These are phyloP conservation scores for Ophiocordyceps australis DNA, from an alignment of 2,329 filamentous ascomycete genomes.

Conservation along the genomic window DNA sequence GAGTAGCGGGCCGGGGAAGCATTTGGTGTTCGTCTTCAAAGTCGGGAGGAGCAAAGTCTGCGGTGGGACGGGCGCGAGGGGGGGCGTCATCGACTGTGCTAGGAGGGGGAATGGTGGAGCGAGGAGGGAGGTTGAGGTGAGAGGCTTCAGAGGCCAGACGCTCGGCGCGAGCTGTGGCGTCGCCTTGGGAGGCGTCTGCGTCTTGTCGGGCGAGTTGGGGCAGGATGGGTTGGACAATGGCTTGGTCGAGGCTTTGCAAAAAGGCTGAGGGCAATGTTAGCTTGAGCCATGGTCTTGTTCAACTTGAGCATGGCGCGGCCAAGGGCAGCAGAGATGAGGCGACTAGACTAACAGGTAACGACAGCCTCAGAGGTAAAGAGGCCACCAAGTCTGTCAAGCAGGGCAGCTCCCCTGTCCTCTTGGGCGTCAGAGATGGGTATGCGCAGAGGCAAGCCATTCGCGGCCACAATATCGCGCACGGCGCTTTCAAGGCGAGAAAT, in stretches of 20 bases:
- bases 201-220: slow-evolving; percentile 50
- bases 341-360: slow-evolving; percentile 24
- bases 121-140: slow-evolving; percentile 23
- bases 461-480: slow-evolving; percentile 53
- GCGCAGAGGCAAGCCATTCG: slow-evolving; percentile 33
- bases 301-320: not conserved
- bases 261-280: slow-evolving; percentile 39
- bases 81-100: slow-evolving; percentile 43
- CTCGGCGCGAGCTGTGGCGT: slow-evolving; percentile 20
- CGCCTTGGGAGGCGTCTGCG: slow-evolving; percentile 16
- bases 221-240: slow-evolving; percentile 70
- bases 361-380: slow-evolving; percentile 59
- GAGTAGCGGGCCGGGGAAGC: slow-evolving; percentile 20
- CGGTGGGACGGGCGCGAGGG: slow-evolving; percentile 43
- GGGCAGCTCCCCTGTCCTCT: slow-evolving; percentile 28
- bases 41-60: slow-evolving; percentile 67
- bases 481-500: slow-evolving; percentile 62
- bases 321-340: no score
- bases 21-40: slow-evolving; percentile 92
- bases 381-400: slow-evolving; percentile 29
- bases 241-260: slow-evolving; percentile 52
- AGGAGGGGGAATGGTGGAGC: slow-evolving; percentile 45
- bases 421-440: slow-evolving; percentile 26
- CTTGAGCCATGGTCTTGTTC: no score
- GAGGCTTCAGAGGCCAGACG: slow-evolving; percentile 21